A percentile compares a stretch with the other conserved stretches of the same genome.
Conservation (phyloP, 1,284 basidiomycete species). For the Leccinum ambiguum region DNA sequence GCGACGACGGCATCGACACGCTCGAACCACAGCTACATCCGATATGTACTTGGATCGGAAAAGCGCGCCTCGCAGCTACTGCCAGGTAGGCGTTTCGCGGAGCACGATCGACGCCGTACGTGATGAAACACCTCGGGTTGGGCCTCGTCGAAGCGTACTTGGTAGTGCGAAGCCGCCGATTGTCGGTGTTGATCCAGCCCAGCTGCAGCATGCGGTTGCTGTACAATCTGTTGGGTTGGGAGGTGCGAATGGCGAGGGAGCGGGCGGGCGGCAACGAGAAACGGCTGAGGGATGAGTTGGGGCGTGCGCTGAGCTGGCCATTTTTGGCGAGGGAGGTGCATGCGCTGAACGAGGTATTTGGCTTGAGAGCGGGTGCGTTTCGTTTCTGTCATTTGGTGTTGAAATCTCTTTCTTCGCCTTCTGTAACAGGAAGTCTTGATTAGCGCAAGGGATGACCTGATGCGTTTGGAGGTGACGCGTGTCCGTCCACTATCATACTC, state of each 20-base stretch:
- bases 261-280: background rate
- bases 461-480: no score
- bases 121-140: background rate
- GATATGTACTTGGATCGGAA: background rate
- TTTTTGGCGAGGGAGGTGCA: slow-evolving; percentile 4
- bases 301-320: background rate
- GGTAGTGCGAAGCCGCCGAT: slow-evolving; percentile 1
- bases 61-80: slow-evolving; percentile 11
- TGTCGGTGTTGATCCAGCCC: slow-evolving; percentile 3
- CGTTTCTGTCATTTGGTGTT: no score
- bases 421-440: no score
- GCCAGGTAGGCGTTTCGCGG: slow-evolving; percentile 2
- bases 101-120: background rate
- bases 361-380: background rate
- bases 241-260: background rate
- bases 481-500: no score
- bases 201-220: background rate
- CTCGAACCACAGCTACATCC: slow-evolving; percentile 2
- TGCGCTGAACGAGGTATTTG: slow-evolving; percentile 1
- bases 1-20: slow-evolving; percentile 5
- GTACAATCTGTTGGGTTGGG: background rate
- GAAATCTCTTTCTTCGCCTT: no score
- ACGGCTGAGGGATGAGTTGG: background rate
- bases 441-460: background rate
- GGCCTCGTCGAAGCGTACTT: slow-evolving; percentile 1